These are phyloP conservation scores for Metschnikowia drakensbergensis DNA, from an alignment of 805 yeast genomes.

Conservation along the genomic window DNA sequence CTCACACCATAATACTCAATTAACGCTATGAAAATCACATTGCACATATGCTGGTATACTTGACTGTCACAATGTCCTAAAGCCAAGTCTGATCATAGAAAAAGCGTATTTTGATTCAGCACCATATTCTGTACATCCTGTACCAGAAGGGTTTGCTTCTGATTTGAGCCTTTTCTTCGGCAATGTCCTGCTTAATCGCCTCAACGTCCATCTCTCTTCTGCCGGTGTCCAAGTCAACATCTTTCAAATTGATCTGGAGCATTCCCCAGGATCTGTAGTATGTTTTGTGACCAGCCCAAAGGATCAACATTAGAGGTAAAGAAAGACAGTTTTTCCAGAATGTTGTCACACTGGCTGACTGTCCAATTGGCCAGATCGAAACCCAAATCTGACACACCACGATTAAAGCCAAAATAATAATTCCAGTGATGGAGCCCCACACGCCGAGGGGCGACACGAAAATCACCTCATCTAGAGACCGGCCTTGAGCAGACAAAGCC, in stretches of 20 bases:
- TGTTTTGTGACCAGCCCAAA: slow-evolving; percentile 44
- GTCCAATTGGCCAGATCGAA: slow-evolving; percentile 36
- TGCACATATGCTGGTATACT: too few relatives aligned
- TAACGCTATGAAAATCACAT: too few relatives aligned
- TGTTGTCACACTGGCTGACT: slow-evolving; percentile 17
- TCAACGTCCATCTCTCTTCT: slow-evolving; percentile 41
- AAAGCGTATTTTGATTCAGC: slow-evolving; percentile 12
- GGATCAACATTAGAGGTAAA: slow-evolving; percentile 38
- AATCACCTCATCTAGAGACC: slow-evolving; percentile 32
- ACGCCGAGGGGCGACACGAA: slow-evolving; percentile 35
- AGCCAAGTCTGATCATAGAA: not conserved
- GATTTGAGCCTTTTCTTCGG: slow-evolving; percentile 29
- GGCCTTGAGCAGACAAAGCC: slow-evolving; percentile 33
- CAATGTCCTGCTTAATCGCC: slow-evolving; percentile 33
- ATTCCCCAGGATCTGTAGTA: slow-evolving; percentile 26
- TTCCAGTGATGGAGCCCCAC: slow-evolving; percentile 34
- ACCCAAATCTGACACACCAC: slow-evolving; percentile 39
- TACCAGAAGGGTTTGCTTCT: slow-evolving; percentile 24
- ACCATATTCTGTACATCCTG: slow-evolving; percentile 30
- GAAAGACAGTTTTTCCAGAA: slow-evolving; percentile 52
- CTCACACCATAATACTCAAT: too few relatives aligned
- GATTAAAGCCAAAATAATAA: slow-evolving; percentile 29
- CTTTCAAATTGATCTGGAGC: slow-evolving; percentile 40
- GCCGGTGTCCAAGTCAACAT: slow-evolving; percentile 61
- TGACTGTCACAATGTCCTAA: too few relatives aligned